Conservation (phyloP, 257 asterid genomes). For the Capsicum chinense region DNA sequence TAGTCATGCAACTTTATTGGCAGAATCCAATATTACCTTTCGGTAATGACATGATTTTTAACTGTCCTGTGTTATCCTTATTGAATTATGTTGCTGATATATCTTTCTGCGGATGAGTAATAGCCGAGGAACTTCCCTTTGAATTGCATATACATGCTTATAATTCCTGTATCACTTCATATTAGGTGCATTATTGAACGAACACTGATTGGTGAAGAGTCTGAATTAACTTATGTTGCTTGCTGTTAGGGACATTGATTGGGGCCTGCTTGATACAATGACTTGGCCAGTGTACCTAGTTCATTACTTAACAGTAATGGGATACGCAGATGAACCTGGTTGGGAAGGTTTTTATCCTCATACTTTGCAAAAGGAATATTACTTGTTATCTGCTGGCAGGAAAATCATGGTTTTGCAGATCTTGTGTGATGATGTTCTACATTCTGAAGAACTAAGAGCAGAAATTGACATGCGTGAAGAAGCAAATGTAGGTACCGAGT, state of each 20-base stretch:
- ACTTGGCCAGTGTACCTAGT: slow-evolving; percentile 83
- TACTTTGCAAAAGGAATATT: slow-evolving; percentile 70
- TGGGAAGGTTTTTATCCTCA: slow-evolving; percentile 71
- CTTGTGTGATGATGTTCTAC: slow-evolving; percentile 73
- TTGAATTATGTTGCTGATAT: slow-evolving; percentile 5
- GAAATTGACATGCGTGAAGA: slow-evolving; percentile 73
- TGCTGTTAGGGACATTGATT: slow-evolving; percentile 65
- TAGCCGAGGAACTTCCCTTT: not conserved
- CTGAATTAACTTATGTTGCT: slow-evolving; percentile 20
- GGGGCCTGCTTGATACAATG: slow-evolving; percentile 83
- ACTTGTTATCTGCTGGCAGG: slow-evolving; percentile 67
- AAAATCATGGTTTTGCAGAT: slow-evolving; percentile 73
- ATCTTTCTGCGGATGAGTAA: not conserved
- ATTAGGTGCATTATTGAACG: slow-evolving; percentile 16
- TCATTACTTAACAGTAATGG: slow-evolving; percentile 64
- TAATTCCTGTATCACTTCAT: slow-evolving; percentile 13
- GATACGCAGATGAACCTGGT: slow-evolving; percentile 56
- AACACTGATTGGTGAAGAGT: not conserved
- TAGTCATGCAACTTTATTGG: not conserved
- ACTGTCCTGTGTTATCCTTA: slow-evolving; percentile 7
- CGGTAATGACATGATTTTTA: not conserved
- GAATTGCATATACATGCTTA: slow-evolving; percentile 3
- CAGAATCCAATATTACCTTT: slow-evolving; percentile 2
- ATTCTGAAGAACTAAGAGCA: slow-evolving; percentile 72
- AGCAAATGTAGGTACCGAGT: slow-evolving; percentile 61